A percentile compares a stretch with the other conserved stretches of the same genome.
Conservation (phyloP, 164 flowering plant species). For the Brasenia schreberi region DNA sequence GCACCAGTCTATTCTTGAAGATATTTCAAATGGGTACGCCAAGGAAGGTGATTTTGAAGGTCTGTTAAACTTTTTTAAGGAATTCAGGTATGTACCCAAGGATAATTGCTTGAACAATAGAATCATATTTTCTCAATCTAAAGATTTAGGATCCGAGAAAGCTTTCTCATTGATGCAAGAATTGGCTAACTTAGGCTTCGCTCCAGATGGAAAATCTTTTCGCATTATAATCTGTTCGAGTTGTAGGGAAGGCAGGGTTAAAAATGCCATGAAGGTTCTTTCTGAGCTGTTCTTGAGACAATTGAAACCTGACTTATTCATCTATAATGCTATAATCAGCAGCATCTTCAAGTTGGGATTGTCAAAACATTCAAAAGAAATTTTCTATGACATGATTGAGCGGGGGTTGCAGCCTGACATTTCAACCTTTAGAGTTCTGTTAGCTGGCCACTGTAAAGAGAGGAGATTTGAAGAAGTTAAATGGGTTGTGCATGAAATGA, state of each 20-base stretch:
- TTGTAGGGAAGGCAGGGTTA: conserved; percentile 55
- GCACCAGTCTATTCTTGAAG: conserved; percentile 23
- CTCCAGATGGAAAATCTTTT: conserved; percentile 54
- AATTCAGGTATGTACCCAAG: conserved; percentile 25
- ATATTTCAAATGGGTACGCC: conserved; percentile 54
- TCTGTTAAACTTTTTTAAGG: conserved; percentile 43
- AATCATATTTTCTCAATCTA: conserved; percentile 38
- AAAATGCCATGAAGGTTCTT: conserved; percentile 42
- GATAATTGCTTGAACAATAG: conserved; percentile 40
- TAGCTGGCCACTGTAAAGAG: conserved; percentile 82
- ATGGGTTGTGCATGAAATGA: conserved; percentile 45
- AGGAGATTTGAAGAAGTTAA: conserved; percentile 58
- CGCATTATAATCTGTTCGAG: conserved; percentile 58
- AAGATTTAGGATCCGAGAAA: conserved; percentile 30
- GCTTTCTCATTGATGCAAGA: conserved; percentile 37
- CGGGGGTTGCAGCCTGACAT: conserved; percentile 26
- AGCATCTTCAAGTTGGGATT: conserved; percentile 49
- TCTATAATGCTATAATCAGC: conserved; percentile 62
- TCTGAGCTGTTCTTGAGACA: conserved; percentile 52
- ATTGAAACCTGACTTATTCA: conserved; percentile 35
- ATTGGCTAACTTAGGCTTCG: conserved; percentile 43
- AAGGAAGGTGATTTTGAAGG: conserved; percentile 65
- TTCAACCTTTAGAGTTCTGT: conserved; percentile 43
- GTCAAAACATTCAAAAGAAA: conserved; percentile 39
- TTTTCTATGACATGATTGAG: conserved; percentile 60